A percentile compares a stretch with the other conserved stretches of the same genome.
These are phyloP conservation scores for Cochlearia excelsa DNA, from an alignment of 345 rosid genomes.

Conservation along the genomic window DNA sequence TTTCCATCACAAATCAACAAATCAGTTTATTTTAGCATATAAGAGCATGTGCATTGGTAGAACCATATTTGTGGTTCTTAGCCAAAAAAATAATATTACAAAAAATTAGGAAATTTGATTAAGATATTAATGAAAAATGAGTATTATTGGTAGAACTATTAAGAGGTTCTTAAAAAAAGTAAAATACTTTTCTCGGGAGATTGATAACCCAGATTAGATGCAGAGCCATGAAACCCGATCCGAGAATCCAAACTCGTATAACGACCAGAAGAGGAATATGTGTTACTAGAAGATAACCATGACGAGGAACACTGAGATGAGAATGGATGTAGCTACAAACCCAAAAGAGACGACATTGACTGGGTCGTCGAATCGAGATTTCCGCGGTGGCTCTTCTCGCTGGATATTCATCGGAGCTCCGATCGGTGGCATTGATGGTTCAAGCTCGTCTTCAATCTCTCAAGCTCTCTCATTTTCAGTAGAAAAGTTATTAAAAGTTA, in stretches of 20 bases:
- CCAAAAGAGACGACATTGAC: slow-evolving; percentile 91
- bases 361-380: slow-evolving; percentile 57
- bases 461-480: slow-evolving; percentile 38
- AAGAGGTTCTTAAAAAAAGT: too few relatives aligned
- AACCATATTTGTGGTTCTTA: too few relatives aligned
- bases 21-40: too few relatives aligned
- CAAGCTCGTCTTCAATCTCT: slow-evolving; percentile 10
- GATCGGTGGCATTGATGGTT: slow-evolving; percentile 51
- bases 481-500: too few relatives aligned
- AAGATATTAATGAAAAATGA: too few relatives aligned
- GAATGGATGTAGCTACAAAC: slow-evolving; percentile 93
- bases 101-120: too few relatives aligned
- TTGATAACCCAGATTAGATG: slow-evolving; percentile 57
- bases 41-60: too few relatives aligned
- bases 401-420: slow-evolving; percentile 65
- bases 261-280: slow-evolving; percentile 28
- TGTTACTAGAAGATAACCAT: slow-evolving; percentile 68
- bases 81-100: too few relatives aligned
- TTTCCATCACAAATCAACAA: too few relatives aligned
- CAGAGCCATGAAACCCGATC: slow-evolving; percentile 40
- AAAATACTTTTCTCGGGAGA: slow-evolving; percentile 70
- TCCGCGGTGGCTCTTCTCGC: slow-evolving; percentile 58
- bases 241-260: too few relatives aligned
- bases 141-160: too few relatives aligned
- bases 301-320: slow-evolving; percentile 91